Percentiles rank a stretch among this genome's conserved stretches.
Evolutionary conservation across 2,329 filamentous ascomycete genomes (phyloP).

Genomic region (Epichloe gansuensis): DNA sequence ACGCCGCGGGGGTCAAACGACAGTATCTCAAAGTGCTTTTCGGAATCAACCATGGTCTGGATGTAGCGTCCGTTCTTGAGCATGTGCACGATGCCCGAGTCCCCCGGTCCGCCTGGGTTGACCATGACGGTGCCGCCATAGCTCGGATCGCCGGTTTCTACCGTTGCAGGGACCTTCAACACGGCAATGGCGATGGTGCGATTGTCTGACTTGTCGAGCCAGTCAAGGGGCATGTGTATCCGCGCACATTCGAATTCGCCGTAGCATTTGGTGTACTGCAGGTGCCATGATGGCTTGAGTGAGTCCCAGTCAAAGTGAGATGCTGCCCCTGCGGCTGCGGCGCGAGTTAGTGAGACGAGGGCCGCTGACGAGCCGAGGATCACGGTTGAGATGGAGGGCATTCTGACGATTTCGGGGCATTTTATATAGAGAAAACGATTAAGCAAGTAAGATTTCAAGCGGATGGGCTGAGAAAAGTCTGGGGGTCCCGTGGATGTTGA

Average conservation of each 20-base stretch:
- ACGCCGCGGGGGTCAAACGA: constrained; percentile 27
- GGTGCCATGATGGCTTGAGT: constrained; percentile 6
- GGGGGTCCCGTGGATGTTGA: too few relatives aligned
- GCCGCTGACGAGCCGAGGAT: neutral
- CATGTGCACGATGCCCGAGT: constrained; percentile 18
- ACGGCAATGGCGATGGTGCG: constrained; percentile 23
- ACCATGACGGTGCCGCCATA: constrained; percentile 25
- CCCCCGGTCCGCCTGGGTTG: constrained; percentile 29
- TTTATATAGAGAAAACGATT: too few relatives aligned
- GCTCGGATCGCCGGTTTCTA: constrained; percentile 19
- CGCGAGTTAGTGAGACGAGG: neutral
- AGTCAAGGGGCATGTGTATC: constrained; percentile 28
- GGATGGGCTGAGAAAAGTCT: too few relatives aligned
- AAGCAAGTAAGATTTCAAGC: too few relatives aligned
- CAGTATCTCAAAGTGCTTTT: constrained; percentile 22
- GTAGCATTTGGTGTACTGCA: constrained; percentile 21
- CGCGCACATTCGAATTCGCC: constrained; percentile 24
- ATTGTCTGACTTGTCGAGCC: constrained; percentile 17
- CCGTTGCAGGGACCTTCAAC: constrained; percentile 24
- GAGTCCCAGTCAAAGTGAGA: constrained; percentile 6
- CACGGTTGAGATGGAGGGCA: neutral
- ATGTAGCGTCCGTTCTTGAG: constrained; percentile 13
- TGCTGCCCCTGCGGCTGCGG: neutral
- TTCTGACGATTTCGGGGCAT: too few relatives aligned
- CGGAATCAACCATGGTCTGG: constrained; percentile 18